Percentiles rank a stretch among this genome's conserved stretches.
Conservation (phyloP, 306 rosid species). For the Cicer judaicum region DNA sequence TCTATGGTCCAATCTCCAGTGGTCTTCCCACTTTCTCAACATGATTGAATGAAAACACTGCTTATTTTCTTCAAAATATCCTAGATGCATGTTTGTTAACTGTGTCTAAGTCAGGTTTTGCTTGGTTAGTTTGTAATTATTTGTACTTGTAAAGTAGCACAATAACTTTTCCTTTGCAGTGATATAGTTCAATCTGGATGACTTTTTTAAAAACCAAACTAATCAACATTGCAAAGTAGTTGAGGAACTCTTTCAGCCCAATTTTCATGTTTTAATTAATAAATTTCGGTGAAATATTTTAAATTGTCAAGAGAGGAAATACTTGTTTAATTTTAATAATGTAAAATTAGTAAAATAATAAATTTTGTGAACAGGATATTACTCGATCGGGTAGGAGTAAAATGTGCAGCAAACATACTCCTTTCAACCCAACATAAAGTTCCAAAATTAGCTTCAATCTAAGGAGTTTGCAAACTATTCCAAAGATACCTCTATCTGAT, state of each 20-base stretch:
- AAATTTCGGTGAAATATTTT: too few relatives aligned
- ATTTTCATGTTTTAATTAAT: too few relatives aligned
- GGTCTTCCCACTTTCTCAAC: conserved; percentile 4
- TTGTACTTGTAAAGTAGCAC: conserved; percentile 33
- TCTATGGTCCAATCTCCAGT: neutral
- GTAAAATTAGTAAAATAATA: too few relatives aligned
- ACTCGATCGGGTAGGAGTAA: too few relatives aligned
- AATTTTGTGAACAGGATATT: too few relatives aligned
- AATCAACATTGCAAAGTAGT: neutral
- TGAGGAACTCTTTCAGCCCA: neutral
- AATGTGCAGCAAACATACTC: too few relatives aligned
- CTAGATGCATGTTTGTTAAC: conserved; percentile 20
- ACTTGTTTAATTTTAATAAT: too few relatives aligned
- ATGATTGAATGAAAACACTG: conserved; percentile 18
- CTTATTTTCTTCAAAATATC: conserved; percentile 31
- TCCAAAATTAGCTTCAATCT: too few relatives aligned
- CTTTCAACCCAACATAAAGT: too few relatives aligned
- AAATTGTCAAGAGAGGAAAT: too few relatives aligned
- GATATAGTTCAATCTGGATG: conserved; percentile 6
- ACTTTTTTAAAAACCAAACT: neutral
- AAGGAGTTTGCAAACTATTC: too few relatives aligned
- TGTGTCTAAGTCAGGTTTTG: conserved; percentile 28
- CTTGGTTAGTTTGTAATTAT: conserved; percentile 2
- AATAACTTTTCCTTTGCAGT: neutral
- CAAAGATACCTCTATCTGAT: too few relatives aligned